Evolutionary conservation across 2,329 filamentous ascomycete genomes (phyloP).

Genomic region (Aureobasidium namibiae): DNA sequence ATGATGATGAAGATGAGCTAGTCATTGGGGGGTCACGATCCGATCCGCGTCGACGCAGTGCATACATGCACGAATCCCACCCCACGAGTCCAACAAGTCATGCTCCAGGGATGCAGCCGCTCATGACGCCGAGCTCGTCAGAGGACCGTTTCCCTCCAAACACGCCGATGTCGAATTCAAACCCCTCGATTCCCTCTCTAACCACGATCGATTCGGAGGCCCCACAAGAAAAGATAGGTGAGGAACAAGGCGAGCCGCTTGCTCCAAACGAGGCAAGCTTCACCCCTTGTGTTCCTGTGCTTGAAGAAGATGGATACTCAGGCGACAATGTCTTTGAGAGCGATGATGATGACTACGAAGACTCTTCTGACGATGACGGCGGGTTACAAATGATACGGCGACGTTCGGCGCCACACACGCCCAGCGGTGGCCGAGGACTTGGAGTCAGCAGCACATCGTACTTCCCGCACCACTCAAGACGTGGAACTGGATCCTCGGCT

Average conservation of each 20-base stretch:
- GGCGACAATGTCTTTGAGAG: conserved; percentile 35
- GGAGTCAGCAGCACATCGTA: conserved; percentile 28
- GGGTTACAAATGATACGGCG: conserved; percentile 31
- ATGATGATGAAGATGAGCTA: neutral
- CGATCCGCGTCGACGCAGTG: neutral
- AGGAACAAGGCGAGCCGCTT: neutral
- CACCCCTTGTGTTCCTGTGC: neutral
- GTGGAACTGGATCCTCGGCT: conserved; percentile 24
- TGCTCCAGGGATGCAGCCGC: conserved; percentile 8
- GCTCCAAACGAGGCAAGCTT: neutral
- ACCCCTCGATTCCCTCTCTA: conserved; percentile 44
- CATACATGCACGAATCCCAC: neutral
- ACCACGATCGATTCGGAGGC: conserved; percentile 37
- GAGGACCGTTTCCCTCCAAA: conserved; percentile 31
- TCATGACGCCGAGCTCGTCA: conserved; percentile 17
- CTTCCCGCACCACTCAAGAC: conserved; percentile 25
- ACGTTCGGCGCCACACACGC: conserved; percentile 19
- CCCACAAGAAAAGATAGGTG: neutral
- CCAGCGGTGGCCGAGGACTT: conserved; percentile 19
- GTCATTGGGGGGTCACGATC: neutral
- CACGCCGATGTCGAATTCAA: conserved; percentile 42
- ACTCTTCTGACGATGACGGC: conserved; percentile 30
- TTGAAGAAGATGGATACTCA: conserved; percentile 26
- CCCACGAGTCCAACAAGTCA: conserved; percentile 33
- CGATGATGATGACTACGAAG: conserved; percentile 32